Conservation (phyloP, 148 eudicot genomes). For the Chenopodium formosanum region DNA sequence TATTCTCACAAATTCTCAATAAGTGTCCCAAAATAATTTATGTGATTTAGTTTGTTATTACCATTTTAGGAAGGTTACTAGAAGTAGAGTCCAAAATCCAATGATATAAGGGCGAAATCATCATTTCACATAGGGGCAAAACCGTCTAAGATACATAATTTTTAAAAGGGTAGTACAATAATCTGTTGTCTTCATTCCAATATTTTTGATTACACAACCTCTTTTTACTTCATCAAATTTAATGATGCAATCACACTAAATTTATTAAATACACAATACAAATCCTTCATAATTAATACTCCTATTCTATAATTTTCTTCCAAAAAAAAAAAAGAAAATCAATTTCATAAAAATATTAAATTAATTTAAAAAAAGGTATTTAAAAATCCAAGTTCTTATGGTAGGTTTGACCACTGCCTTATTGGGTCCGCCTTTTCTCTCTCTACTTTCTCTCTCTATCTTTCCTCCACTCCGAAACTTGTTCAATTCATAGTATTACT, state of each 20-base stretch:
- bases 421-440: conserved; percentile 11
- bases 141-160: no score
- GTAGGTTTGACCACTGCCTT: conserved; percentile 64
- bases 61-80: background rate
- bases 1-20: no score
- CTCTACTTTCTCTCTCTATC: conserved; percentile 13
- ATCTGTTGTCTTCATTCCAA: conserved; percentile 5
- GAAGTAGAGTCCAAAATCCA: background rate
- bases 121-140: background rate
- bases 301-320: background rate
- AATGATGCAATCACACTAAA: conserved; percentile 14
- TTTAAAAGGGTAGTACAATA: background rate
- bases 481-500: conserved; percentile 14
- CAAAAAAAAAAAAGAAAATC: background rate
- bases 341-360: no score
- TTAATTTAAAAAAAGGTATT: conserved; percentile 8
- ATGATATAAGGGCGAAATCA: background rate
- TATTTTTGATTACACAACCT: background rate
- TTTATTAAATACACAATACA: background rate
- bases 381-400: conserved; percentile 33
- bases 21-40: no score
- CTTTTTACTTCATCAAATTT: conserved; percentile 8
- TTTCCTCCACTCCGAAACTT: conserved; percentile 17
- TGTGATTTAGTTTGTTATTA: background rate
- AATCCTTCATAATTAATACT: background rate